Base-by-base conservation (phyloP, 495 filamentous ascomycete genomes). In the Bombardia bombarda region DNA sequence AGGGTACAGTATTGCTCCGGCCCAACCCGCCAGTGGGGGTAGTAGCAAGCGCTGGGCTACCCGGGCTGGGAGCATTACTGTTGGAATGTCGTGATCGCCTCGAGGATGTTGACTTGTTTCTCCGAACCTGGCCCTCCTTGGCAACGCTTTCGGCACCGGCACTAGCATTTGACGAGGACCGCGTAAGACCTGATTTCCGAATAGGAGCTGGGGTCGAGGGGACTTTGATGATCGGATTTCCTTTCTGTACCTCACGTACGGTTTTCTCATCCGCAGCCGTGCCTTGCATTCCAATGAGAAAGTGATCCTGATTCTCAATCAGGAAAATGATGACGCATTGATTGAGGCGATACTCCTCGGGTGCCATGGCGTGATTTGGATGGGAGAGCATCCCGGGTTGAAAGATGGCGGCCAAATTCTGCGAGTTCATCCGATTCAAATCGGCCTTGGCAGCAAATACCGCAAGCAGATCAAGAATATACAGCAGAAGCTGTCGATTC, bases 391-490 rank as follows among this genome's bases (percentile, higher is more conserved):
- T 81, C 34, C 92, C 92, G 3, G 92, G 92, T 58, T 97, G 93
- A 64, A 99, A 99, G 52, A 99, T 96, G 28, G 92, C 90, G n/a
- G 92, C 84, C 10, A 99, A 66, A 57, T 99, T 99, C 49, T 79
- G 80, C 24, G 92, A 87, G 12, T 80, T 93, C 92, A 99, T 99
- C 33, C 89, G 80, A 60, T 99, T 99, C 42, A 88, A 78, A 46
- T 99, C 92, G 0, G 90, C 84, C 67, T 99, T 99, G 42, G 92
- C 93, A 12, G 93, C 89, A 53, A 99, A 99, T 12, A 99, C 92
- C 9, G 92, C 93, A 24, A 99, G 77, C n/a, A 99, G 74, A 64
- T 99, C 92, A 23, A 99, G 75, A 47, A 99, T 94, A 58, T 99
- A 99, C 18, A 99, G 77, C 19, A 99, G 79, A 10, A 99, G 65